These are phyloP conservation scores for Gnomoniopsis sp. DNA, from an alignment of 2,329 filamentous ascomycete species.

Conservation along the genomic window DNA sequence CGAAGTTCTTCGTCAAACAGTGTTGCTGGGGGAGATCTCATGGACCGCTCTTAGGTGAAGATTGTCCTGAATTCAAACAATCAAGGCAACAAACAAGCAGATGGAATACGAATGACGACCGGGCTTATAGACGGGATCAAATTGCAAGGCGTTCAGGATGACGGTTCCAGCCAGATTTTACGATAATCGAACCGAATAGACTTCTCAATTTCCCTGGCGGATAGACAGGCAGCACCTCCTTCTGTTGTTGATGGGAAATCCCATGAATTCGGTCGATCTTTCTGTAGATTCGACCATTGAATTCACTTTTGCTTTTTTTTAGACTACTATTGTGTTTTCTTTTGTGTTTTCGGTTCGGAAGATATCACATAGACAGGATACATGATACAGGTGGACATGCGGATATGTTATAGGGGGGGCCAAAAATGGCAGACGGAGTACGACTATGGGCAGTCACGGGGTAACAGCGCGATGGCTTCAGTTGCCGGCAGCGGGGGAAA, in stretches of 20 bases:
- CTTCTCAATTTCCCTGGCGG: slow-evolving; percentile 8
- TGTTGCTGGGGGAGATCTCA: slow-evolving; percentile 68
- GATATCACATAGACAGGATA: slow-evolving; percentile 13
- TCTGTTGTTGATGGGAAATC: neutral
- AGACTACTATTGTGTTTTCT: neutral
- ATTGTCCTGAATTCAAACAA: slow-evolving; percentile 26
- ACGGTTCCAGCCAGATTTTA: slow-evolving; percentile 12
- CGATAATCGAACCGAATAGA: slow-evolving; percentile 12
- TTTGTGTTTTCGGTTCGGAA: neutral
- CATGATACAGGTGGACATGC: neutral
- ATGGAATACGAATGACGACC: slow-evolving; percentile 17
- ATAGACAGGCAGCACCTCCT: neutral
- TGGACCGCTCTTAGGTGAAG: slow-evolving; percentile 41
- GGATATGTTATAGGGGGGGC: neutral
- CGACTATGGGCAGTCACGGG: neutral
- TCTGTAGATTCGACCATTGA: neutral
- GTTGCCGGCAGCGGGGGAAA: neutral
- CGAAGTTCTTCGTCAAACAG: slow-evolving; percentile 76
- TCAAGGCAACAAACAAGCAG: slow-evolving; percentile 4
- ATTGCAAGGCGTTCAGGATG: slow-evolving; percentile 19
- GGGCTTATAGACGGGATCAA: slow-evolving; percentile 18
- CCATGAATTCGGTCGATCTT: neutral
- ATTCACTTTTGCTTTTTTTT: neutral
- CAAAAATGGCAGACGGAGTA: slow-evolving; percentile 2
- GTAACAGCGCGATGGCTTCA: neutral